Evolutionary conservation across 768 basidiomycete species (phyloP).

Genomic region (Kwoniella heveanensis): DNA sequence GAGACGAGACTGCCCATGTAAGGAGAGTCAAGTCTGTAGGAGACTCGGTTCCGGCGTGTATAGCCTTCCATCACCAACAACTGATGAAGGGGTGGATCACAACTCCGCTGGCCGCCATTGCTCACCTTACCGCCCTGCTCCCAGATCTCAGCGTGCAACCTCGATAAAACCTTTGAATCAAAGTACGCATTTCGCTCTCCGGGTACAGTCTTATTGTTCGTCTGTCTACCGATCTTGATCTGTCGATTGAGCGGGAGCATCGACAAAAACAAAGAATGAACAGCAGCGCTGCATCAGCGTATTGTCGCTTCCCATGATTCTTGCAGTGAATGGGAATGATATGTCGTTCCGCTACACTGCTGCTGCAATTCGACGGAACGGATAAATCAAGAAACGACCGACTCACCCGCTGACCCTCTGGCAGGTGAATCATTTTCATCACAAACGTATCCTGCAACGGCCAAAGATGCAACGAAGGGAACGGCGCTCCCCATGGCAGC

Average conservation of each 20-base stretch:
- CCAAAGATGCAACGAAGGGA: constrained; percentile 66
- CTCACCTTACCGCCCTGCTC: constrained; percentile 79
- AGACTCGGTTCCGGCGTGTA: no score
- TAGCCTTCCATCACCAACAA: no score
- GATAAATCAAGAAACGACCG: no score
- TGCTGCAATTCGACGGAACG: background rate
- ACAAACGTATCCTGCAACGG: constrained; percentile 92
- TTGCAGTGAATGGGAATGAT: no score
- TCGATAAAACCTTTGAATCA: constrained; percentile 89
- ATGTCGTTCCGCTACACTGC: no score
- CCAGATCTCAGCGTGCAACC: constrained; percentile 99
- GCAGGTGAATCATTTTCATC: constrained; percentile 77
- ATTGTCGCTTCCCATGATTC: no score
- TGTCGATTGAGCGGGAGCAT: constrained; percentile 61
- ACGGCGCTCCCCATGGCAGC: constrained; percentile 51
- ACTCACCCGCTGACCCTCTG: constrained; percentile 44
- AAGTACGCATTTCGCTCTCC: constrained; percentile 92
- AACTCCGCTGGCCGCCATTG: constrained; percentile 7
- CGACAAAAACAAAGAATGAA: no score
- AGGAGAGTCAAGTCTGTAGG: no score
- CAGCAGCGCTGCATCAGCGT: no score
- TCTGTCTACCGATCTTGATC: constrained; percentile 84
- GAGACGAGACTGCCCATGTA: no score
- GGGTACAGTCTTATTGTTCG: constrained; percentile 91
- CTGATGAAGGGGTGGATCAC: no score